A percentile compares a stretch with the other conserved stretches of the same genome.
phyloP scores from a whole-genome alignment of 2,329 filamentous ascomycete genomes.

The Pseudohalonectria lignicola region DNA sequence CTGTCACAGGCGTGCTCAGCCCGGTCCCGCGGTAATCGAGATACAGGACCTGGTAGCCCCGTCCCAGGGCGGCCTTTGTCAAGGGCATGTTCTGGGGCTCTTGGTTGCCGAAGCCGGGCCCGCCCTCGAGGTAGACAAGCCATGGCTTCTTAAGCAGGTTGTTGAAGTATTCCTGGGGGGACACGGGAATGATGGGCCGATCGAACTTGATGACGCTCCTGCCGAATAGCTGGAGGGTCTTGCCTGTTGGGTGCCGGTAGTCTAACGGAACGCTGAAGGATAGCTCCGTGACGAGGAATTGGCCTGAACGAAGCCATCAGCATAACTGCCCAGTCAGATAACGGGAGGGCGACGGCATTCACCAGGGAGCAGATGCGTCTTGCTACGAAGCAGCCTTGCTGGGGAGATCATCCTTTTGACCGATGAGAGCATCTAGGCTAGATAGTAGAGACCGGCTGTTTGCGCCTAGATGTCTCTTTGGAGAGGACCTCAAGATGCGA shows the following conservation, averaged over 20 bases:
- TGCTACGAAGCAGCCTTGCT: slow-evolving; percentile 23
- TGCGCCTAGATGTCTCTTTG: too few species aligned
- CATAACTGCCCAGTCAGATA: too few species aligned
- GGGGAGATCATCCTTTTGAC: neutral
- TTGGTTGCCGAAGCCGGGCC: slow-evolving; percentile 68
- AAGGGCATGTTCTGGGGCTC: slow-evolving; percentile 64
- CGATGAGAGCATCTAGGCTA: too few species aligned
- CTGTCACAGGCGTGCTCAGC: slow-evolving; percentile 68
- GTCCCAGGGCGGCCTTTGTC: slow-evolving; percentile 60
- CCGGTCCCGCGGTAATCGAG: slow-evolving; percentile 91
- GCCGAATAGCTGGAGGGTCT: slow-evolving; percentile 64
- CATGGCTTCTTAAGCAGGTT: slow-evolving; percentile 34
- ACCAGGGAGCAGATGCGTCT: slow-evolving; percentile 27
- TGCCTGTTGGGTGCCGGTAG: slow-evolving; percentile 50
- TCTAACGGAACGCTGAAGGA: slow-evolving; percentile 82
- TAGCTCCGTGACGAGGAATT: slow-evolving; percentile 66
- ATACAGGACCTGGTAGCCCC: slow-evolving; percentile 75
- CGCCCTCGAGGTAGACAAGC: slow-evolving; percentile 72
- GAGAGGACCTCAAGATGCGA: too few species aligned
- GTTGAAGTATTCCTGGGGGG: slow-evolving; percentile 7
- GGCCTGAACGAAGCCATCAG: too few species aligned
- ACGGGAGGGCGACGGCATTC: neutral
- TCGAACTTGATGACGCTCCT: slow-evolving; percentile 16
- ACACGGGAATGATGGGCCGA: slow-evolving; percentile 3
- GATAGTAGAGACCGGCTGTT: too few species aligned